Evolutionary conservation across 495 filamentous ascomycete genomes (phyloP).

Genomic region (Xylaria longipes): DNA sequence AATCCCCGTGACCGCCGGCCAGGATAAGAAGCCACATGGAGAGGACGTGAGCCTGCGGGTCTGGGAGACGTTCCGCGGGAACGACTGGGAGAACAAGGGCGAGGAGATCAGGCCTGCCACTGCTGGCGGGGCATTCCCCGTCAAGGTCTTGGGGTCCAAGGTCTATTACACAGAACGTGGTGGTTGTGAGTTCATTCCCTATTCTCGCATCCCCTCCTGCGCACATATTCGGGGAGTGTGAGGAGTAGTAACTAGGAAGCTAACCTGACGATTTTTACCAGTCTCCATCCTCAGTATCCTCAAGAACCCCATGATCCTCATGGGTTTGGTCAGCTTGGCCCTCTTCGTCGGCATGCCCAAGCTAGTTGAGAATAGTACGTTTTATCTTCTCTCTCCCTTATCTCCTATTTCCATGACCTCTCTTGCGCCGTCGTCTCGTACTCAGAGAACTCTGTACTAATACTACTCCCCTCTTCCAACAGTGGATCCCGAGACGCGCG

Average conservation of each 20-base stretch:
- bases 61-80: slow-evolving; percentile 88
- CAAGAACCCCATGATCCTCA: slow-evolving; percentile 93
- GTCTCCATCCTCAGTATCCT: slow-evolving; percentile 70
- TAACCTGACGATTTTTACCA: slow-evolving; percentile 22
- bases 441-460: neutral
- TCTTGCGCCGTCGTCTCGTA: neutral
- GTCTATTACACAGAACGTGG: slow-evolving; percentile 75
- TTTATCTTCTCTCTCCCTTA: slow-evolving; percentile 16
- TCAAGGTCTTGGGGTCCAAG: slow-evolving; percentile 65
- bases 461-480: slow-evolving; percentile 23
- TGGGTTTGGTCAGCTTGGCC: slow-evolving; percentile 79
- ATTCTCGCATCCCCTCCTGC: neutral
- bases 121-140: slow-evolving; percentile 56
- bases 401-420: neutral
- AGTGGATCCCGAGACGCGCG: slow-evolving; percentile 96
- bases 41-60: slow-evolving; percentile 64
- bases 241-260: neutral
- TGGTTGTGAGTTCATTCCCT: slow-evolving; percentile 65
- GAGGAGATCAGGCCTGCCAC: slow-evolving; percentile 53
- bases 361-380: slow-evolving; percentile 92
- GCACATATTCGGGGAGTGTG: neutral
- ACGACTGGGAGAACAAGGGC: slow-evolving; percentile 85
- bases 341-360: slow-evolving; percentile 92
- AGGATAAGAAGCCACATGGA: slow-evolving; percentile 14
- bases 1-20: slow-evolving; percentile 35